Conservation (phyloP, 306 rosid genomes). For the Citrullus colocynthis region DNA sequence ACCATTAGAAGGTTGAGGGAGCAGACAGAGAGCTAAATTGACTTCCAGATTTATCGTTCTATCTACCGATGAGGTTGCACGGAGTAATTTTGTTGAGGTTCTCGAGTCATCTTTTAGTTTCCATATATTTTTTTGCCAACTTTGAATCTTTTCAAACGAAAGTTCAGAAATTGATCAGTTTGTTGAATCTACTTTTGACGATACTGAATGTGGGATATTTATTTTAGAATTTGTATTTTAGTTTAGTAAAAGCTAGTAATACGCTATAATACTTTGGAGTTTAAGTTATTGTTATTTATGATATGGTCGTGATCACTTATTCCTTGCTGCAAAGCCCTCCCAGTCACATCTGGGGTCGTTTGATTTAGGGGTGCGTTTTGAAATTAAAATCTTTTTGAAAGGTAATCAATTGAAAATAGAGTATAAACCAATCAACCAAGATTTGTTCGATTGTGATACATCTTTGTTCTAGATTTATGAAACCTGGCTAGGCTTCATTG, state of each 20-base stretch:
- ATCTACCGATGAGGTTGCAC: background rate
- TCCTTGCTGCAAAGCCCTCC: background rate
- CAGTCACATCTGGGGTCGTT: background rate
- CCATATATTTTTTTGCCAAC: background rate
- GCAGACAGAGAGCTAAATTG: slow-evolving; percentile 55
- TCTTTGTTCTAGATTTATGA: too few species aligned
- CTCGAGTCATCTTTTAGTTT: background rate
- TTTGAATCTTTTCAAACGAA: background rate
- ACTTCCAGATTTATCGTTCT: background rate
- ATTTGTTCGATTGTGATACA: too few species aligned
- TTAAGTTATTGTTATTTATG: background rate
- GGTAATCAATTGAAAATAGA: too few species aligned
- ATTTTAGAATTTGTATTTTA: background rate
- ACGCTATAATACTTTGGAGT: background rate
- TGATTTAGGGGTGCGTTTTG: too few species aligned
- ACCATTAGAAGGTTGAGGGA: slow-evolving; percentile 77
- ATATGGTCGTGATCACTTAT: background rate
- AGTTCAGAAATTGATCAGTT: background rate
- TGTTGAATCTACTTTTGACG: background rate
- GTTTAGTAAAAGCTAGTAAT: background rate
- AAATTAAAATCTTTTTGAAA: too few species aligned
- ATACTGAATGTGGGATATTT: background rate
- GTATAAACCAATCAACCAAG: too few species aligned
- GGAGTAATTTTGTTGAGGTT: slow-evolving; percentile 1
- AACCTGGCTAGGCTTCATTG: too few species aligned